Percentiles rank a stretch among this genome's conserved stretches.
phyloP scores from a whole-genome alignment of 768 basidiomycete species.

The Mycena galericulata region DNA sequence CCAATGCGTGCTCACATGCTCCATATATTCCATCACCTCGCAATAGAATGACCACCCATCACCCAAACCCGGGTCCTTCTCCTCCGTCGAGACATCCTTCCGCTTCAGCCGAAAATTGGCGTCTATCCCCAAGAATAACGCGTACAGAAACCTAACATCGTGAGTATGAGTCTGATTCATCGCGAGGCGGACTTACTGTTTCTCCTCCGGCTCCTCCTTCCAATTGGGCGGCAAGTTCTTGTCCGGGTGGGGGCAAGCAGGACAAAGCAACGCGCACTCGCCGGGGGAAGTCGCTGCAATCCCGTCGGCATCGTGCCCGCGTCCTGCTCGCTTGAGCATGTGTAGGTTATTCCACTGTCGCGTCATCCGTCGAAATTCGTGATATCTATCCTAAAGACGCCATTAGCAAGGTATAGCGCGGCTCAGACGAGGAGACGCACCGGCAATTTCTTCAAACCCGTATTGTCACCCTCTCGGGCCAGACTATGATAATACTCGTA shows the following conservation, averaged over 20 bases:
- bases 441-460: not conserved
- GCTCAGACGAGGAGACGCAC: not conserved
- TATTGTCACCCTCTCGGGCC: slow-evolving; percentile 19
- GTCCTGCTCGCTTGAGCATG: too few relatives aligned
- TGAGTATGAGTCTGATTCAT: too few relatives aligned
- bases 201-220: slow-evolving; percentile 26
- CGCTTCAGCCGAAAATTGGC: slow-evolving; percentile 12
- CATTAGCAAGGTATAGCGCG: not conserved
- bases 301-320: slow-evolving; percentile 19
- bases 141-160: slow-evolving; percentile 30
- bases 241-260: slow-evolving; percentile 4
- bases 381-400: slow-evolving; percentile 19
- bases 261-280: slow-evolving; percentile 18
- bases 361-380: slow-evolving; percentile 2
- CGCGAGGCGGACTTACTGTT: slow-evolving; percentile 5
- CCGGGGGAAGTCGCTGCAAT: not conserved
- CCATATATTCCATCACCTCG: slow-evolving; percentile 6
- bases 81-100: slow-evolving; percentile 31
- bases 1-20: slow-evolving; percentile 5
- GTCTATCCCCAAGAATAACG: slow-evolving; percentile 36
- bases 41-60: not conserved
- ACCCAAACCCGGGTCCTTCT: slow-evolving; percentile 31
- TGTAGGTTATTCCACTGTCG: slow-evolving; percentile 15
- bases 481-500: slow-evolving; percentile 34
- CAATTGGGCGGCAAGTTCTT: slow-evolving; percentile 36